phyloP scores from a whole-genome alignment of 2,329 filamentous ascomycete species.

The Fusarium falciforme region DNA sequence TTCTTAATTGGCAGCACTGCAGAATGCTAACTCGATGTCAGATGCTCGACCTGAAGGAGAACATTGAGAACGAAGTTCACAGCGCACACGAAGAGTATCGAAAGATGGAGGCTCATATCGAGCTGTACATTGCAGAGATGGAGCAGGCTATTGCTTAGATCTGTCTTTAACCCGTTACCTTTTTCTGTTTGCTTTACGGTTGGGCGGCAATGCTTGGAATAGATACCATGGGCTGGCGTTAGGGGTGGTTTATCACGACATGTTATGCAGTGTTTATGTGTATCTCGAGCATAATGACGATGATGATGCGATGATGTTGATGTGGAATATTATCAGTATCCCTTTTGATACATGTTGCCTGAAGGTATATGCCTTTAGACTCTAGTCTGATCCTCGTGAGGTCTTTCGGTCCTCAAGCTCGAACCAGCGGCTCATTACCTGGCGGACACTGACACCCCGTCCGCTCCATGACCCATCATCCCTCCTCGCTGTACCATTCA shows the following conservation, averaged over 20 bases:
- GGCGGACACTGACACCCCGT: constrained; percentile 66
- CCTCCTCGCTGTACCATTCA: constrained; percentile 66
- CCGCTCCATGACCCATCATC: constrained; percentile 68
- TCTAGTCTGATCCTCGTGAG: neutral
- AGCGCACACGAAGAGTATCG: constrained; percentile 92
- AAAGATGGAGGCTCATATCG: constrained; percentile 97
- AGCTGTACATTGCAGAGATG: constrained; percentile 98
- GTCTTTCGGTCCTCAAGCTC: constrained; percentile 23
- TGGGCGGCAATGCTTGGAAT: constrained; percentile 32
- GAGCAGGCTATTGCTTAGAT: constrained; percentile 77
- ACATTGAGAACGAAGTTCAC: constrained; percentile 94
- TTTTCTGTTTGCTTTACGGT: constrained; percentile 26
- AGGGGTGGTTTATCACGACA: constrained; percentile 31
- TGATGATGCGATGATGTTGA: constrained; percentile 12
- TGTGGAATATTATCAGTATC: neutral
- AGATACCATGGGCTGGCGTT: constrained; percentile 58
- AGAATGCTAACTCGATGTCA: constrained; percentile 53
- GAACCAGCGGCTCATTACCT: constrained; percentile 75
- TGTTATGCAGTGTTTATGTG: constrained; percentile 17
- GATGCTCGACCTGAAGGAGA: constrained; percentile 98
- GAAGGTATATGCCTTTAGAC: neutral
- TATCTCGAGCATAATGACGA: constrained; percentile 13
- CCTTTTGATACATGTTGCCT: neutral
- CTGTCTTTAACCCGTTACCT: neutral
- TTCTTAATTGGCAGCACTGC: neutral